Conservation (phyloP, 345 rosid genomes). For the Rhodomyrtus tomentosa region DNA sequence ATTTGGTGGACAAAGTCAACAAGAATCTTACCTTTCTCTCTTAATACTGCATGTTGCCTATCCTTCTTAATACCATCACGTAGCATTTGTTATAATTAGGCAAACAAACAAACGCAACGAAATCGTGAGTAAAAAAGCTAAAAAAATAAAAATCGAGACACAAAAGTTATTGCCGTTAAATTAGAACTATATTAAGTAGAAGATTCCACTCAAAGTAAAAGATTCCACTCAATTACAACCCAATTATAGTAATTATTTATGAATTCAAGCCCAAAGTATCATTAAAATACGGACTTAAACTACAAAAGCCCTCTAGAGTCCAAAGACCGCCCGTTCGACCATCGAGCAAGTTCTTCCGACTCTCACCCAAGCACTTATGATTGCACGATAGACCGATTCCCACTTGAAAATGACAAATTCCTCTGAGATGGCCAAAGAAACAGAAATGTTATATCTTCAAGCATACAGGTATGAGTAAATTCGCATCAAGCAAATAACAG, state of each 20-base stretch:
- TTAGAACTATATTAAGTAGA: too few relatives aligned
- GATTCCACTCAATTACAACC: too few relatives aligned
- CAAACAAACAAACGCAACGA: too few relatives aligned
- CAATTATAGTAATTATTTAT: too few relatives aligned
- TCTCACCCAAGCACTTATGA: not conserved
- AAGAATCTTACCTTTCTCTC: not conserved
- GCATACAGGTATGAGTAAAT: not conserved
- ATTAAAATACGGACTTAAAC: too few relatives aligned
- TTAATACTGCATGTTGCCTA: not conserved
- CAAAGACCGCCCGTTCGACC: not conserved
- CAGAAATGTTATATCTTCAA: not conserved
- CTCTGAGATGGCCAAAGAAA: not conserved
- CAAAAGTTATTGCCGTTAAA: too few relatives aligned
- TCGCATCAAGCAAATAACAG: not conserved
- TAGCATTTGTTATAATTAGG: not conserved
- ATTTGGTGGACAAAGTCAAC: not conserved
- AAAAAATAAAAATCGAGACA: too few relatives aligned
- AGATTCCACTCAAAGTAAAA: too few relatives aligned
- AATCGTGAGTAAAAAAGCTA: too few relatives aligned
- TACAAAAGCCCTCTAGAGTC: too few relatives aligned
- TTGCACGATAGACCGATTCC: not conserved
- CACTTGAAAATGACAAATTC: not conserved
- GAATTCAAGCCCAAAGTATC: too few relatives aligned
- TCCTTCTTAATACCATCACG: not conserved
- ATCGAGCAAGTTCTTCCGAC: not conserved